Evolutionary conservation across 2,329 filamentous ascomycete species (phyloP), one percentile per base, ranked within the genome.

Genomic region (Penicillium verrucosum): DNA sequence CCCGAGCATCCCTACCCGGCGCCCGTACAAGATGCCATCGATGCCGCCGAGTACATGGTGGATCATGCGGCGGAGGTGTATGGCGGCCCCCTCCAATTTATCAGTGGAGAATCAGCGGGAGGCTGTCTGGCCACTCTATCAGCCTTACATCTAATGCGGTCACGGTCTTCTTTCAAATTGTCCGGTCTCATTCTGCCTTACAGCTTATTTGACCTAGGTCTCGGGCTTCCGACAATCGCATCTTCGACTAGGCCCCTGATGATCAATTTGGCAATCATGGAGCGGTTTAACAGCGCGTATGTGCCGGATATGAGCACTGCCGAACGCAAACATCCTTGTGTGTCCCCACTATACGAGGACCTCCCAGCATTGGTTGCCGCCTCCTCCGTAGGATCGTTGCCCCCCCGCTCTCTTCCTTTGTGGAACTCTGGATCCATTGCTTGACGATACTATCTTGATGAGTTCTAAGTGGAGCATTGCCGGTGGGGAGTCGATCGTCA

Each of bases 1-100:
- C 85, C 85, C 0, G 83, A 87, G 65, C 57, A 85, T 61, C 81
- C 82, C 0, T 85, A 78, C 65, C 84, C 85, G 0, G 81, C 82
- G 3, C 63, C 42, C 2, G n/a, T 45, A 0, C 42, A 45, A 2
- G 42, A 45, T 45, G 16, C 42, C 11, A 29, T 45, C 6, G 42
- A 45, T 45, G 42, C 27, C 27, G 42, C 42, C n/a, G 25, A 45
- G 42, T 30, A 45, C 25, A 45, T 45, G 42, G 42, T 45, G 25
- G 42, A 45, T 5, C 27, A 45, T n/a, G 42, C 42, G 1, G 27
- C 21, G n/a, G 42, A 21, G 27, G 42, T 14, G 6, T 45, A 45
- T 12, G 25, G 14, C 5, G 42, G 16, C 5, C 25, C 42, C 42
- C 27, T 45, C 42, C 27, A 12, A 16, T 45, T 45, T 14, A 7